Base-by-base conservation (phyloP, 176 grass and related monocot species). In the Oryza longistaminata region DNA sequence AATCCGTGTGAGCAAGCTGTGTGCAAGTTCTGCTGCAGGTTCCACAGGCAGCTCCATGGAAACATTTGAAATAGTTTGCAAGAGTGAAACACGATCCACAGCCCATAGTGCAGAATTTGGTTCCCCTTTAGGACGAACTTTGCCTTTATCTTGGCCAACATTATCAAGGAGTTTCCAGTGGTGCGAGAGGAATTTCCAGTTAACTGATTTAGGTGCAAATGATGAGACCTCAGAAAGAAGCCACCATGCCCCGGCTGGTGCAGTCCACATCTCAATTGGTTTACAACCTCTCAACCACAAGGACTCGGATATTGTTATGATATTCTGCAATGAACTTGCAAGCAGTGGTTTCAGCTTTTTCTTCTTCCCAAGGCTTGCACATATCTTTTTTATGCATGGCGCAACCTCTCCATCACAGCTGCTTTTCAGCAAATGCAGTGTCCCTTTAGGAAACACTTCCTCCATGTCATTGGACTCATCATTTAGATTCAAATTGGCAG, bases 111-210 rank as follows among this genome's bases (percentile, higher is more conserved):
- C 83, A 77, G 89, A 90, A 25, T 87, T 91, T 70, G 80, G 80
- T 43, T 95, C 91, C 49, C 65, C 87, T 82, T 85, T 83, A 80
- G 92, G 76, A 85, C 34, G 73, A 83, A 27, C 70, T 90, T 91
- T 77, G 45, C 81, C 76, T 88, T 12, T 69, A 43, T 85, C 83
- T 79, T 80, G 75, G 11, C 60, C 78, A 82, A 90, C 85, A 83
- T 95, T 91, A 81, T 92, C 96, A 79, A 98, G 93, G 24, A 98
- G 91, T 82, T 92, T 85, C 96, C 96, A 98, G 75, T 98, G 93
- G 79, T 98, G 93, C 64, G 79, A 86, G 31, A 98, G 91, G 77
- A 98, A 98, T 78, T 91, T 83, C 96, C 96, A 98, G 64, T 90
- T 86, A 78, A 98, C 60, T 6, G 89, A 90, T 85, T 95, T 93